Base-by-base conservation (phyloP, 1,139 yeast genomes). In the Magnusiomyces clavatus region DNA sequence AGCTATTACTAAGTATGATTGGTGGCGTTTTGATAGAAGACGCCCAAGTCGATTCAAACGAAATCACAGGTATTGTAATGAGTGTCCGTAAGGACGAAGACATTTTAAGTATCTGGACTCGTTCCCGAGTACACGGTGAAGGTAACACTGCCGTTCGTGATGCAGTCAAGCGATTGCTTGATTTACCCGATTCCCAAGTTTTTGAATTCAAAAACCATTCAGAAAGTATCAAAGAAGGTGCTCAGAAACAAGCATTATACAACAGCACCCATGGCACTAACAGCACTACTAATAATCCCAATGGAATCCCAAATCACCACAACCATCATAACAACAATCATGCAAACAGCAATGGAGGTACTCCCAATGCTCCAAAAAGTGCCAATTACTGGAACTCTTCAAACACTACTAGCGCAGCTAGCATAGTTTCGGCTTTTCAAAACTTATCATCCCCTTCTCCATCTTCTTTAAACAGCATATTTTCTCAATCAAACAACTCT, bases 51-150 rank as follows among this genome's bases (percentile, higher is more conserved):
- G 58, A 54, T 42, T 48, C 47, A 45, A 66, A 64, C 47, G 72
- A 69, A 51, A 57, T 69, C 29, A 61, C 67, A 24, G 73, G 73
- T 2, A 59, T 66, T 4, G 73, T 69, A 45, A 61, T 69, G 50
- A 64, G 69, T 47, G 68, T 67, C 5, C 64, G 72, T 6, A 61
- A 69, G 8, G 69, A 64, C 43, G 72, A 69, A 51, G 71, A 66
- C 53, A 64, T 68, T 44, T 55, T 69, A 43, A 60, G 67, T 19
- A 62, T 69, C 35, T 69, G 73, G 73, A 69, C 65, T 43, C 57
- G 60, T 13, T 48, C 54, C 1, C 59, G 61, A 6, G 54, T 53
- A 45, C 56, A 61, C 50, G 54, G 52, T 20, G 55, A 43, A 11
- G 57, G 54, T 31, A 57, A 59, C 43, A 48, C 50, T 29, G 55